Percentiles rank a stretch among this genome's conserved stretches.
Conservation (phyloP, 2,329 filamentous ascomycete species). For the Venturiaceae sp. region DNA sequence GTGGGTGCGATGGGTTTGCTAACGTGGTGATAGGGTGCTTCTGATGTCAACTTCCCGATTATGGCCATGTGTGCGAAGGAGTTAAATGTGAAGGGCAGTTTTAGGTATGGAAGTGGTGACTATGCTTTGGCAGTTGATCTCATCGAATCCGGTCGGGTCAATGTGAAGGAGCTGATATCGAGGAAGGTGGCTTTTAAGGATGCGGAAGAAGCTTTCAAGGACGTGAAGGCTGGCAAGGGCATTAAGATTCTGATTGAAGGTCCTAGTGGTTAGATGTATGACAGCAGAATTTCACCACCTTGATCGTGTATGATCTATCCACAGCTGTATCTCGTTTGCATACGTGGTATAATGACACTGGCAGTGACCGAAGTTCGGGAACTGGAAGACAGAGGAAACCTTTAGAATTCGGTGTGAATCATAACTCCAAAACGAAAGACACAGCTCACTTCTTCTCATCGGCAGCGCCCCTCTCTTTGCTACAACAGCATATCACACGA, state of each 20-base stretch:
- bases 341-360: too few species aligned
- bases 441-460: too few species aligned
- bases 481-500: too few species aligned
- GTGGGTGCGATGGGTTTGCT: too few species aligned
- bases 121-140: slow-evolving; percentile 77
- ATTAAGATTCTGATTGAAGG: slow-evolving; percentile 52
- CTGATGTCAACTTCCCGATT: slow-evolving; percentile 85
- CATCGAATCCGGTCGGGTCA: slow-evolving; percentile 60
- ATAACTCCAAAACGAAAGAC: too few species aligned
- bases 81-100: slow-evolving; percentile 75
- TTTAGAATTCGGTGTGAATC: too few species aligned
- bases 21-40: slow-evolving; percentile 68
- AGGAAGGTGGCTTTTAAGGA: slow-evolving; percentile 67
- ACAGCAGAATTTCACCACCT: too few species aligned
- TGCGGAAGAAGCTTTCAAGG: slow-evolving; percentile 77
- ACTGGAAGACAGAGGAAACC: too few species aligned
- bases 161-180: slow-evolving; percentile 70
- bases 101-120: slow-evolving; percentile 82
- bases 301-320: too few species aligned
- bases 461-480: too few species aligned
- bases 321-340: too few species aligned
- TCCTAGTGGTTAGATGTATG: slow-evolving; percentile 15
- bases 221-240: slow-evolving; percentile 75
- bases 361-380: too few species aligned
- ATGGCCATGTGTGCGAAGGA: slow-evolving; percentile 86